phyloP scores from a whole-genome alignment of 164 flowering plant species.

The Vitis vinifera region DNA sequence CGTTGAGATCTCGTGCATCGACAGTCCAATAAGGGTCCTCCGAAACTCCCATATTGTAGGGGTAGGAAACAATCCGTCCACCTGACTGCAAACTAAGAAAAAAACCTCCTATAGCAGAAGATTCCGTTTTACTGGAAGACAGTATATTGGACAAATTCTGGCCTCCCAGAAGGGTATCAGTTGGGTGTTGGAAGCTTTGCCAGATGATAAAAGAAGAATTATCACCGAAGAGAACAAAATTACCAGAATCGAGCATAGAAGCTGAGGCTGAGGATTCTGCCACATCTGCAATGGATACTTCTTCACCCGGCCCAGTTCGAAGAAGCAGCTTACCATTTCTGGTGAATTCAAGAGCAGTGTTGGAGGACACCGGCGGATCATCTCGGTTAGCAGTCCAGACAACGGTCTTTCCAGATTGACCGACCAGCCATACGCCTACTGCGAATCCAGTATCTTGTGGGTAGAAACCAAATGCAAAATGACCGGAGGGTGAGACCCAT shows the following conservation, averaged over 20 bases:
- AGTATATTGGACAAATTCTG: background rate
- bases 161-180: background rate
- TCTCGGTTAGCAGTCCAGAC: slow-evolving; percentile 6
- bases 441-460: background rate
- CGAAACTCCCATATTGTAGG: no score
- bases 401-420: background rate
- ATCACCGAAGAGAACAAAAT: background rate
- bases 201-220: background rate
- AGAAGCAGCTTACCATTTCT: background rate
- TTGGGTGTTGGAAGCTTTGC: slow-evolving; percentile 4
- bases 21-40: no score
- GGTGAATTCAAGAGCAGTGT: background rate
- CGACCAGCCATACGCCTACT: background rate
- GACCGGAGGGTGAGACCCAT: slow-evolving; percentile 10
- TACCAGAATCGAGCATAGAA: slow-evolving; percentile 4
- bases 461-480: slow-evolving; percentile 5
- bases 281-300: background rate
- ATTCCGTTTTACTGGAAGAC: background rate
- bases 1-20: no score
- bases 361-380: slow-evolving; percentile 1
- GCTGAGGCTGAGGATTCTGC: background rate
- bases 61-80: no score
- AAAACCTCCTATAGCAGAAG: background rate
- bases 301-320: background rate
- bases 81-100: background rate